phyloP scores from a whole-genome alignment of 2,329 filamentous ascomycete species.

The Alternaria sp. region DNA sequence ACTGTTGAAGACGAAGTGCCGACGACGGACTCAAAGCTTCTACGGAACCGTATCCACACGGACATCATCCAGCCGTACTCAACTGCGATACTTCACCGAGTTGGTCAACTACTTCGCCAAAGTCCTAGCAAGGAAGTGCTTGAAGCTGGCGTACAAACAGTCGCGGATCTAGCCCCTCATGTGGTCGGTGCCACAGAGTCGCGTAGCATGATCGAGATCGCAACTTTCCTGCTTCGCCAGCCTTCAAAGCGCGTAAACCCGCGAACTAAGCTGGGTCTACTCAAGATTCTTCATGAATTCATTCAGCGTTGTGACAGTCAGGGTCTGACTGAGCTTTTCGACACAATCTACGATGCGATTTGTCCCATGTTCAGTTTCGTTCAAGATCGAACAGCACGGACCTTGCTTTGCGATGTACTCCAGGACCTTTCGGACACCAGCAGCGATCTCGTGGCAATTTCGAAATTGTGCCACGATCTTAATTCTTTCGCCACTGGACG shows the following conservation, averaged over 20 bases:
- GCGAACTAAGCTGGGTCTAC: conserved; percentile 80
- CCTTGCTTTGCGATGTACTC: conserved; percentile 77
- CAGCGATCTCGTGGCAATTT: conserved; percentile 67
- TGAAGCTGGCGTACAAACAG: conserved; percentile 78
- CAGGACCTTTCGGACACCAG: conserved; percentile 74
- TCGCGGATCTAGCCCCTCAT: conserved; percentile 72
- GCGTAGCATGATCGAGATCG: conserved; percentile 80
- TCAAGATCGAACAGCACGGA: conserved; percentile 79
- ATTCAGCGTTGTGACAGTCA: conserved; percentile 70
- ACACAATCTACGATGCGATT: conserved; percentile 75
- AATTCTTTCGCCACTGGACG: conserved; percentile 79
- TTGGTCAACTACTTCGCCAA: conserved; percentile 64
- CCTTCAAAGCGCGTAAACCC: conserved; percentile 85
- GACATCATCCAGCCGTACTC: conserved; percentile 71
- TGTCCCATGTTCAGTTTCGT: conserved; percentile 90
- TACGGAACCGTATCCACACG: conserved; percentile 52
- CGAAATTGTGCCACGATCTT: conserved; percentile 76
- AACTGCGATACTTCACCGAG: conserved; percentile 67
- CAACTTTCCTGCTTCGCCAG: conserved; percentile 82
- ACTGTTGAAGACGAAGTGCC: conserved; percentile 13
- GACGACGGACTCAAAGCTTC: conserved; percentile 63
- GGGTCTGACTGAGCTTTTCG: conserved; percentile 66
- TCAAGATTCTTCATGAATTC: conserved; percentile 84
- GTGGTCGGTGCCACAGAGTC: conserved; percentile 64
- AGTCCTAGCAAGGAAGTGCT: conserved; percentile 77